Evolutionary conservation across 139 green algal species (phyloP), one percentile per base, ranked within the genome.

Genomic region (Chlamydomonas sp.): DNA sequence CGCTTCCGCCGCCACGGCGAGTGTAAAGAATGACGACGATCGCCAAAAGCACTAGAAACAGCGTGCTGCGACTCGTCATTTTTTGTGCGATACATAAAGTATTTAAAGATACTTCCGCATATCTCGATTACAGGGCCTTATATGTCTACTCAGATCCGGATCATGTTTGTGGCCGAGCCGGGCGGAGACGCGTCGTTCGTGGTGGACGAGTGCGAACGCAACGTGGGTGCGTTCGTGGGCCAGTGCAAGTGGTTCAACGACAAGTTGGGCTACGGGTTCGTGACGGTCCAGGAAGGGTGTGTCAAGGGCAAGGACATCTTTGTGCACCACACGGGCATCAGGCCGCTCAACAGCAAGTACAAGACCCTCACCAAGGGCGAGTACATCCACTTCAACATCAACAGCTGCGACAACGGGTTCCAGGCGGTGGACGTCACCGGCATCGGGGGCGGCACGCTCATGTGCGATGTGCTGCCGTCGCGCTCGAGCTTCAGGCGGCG

Each of bases 351-450:
- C 37, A 70, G 38, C 64, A 70, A 70, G 20, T 70, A 70, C 35
- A 38, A 43, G 16, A 60, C 64, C 5, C 37, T 70, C 5, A 30
- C 8, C 22, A 70, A 70, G 38, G 64, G 64, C 5, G 64, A 70
- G 64, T 70, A 70, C 64, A 70, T 70, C 35, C 58, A 58, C 64
- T 70, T 70, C 37, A 58, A 70, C 28, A 60, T 70, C 24, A 58
- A 13, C 5, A 10, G 6, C 5, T 22, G 64, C 38, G 22, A 70
- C 37, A 70, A 58, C 64, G 64, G 64, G 10, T 22, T 29, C 16
- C 64, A 70, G 64, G 64, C 64, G 37, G 24, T 58, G 5, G 37
- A 70, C 64, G 64, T 70, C 13, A 70, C 64, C 24, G 64, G 64
- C 5, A 58, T 70, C 22, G 35, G 28, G 22, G 64, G 64, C 24